Evolutionary conservation across 2,329 filamentous ascomycete genomes (phyloP).

Genomic region (Daldinia eschscholtzii): DNA sequence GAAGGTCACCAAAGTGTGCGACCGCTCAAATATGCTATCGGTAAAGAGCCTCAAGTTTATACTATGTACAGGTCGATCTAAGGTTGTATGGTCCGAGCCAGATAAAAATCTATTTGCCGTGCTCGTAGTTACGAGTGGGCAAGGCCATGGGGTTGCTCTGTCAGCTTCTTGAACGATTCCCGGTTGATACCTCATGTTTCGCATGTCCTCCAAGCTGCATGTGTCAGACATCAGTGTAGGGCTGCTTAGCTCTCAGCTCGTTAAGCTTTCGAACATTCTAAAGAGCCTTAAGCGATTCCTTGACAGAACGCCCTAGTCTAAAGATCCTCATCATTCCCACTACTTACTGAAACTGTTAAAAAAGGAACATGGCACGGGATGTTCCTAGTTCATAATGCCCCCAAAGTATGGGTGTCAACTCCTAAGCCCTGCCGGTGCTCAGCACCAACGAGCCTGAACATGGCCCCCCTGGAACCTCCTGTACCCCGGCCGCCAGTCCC

Average conservation of each 20-base stretch:
- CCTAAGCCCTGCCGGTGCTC: conserved; percentile 51
- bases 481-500: conserved; percentile 51
- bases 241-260: conserved; percentile 45
- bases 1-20: conserved; percentile 21
- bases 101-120: conserved; percentile 27
- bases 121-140: conserved; percentile 37
- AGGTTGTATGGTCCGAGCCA: conserved; percentile 30
- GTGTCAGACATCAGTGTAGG: conserved; percentile 44
- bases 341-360: conserved; percentile 42
- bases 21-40: conserved; percentile 29
- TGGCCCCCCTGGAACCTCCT: conserved; percentile 49
- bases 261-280: conserved; percentile 41
- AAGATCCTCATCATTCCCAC: conserved; percentile 37
- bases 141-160: conserved; percentile 29
- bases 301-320: conserved; percentile 38
- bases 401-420: conserved; percentile 48
- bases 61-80: conserved; percentile 16
- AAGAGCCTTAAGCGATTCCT: conserved; percentile 35
- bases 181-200: conserved; percentile 44
- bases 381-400: conserved; percentile 43
- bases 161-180: conserved; percentile 36
- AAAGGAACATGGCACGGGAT: conserved; percentile 46
- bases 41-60: conserved; percentile 35
- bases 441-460: conserved; percentile 50
- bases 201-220: conserved; percentile 44